These are phyloP conservation scores for Auricularia sp. DNA, from an alignment of 768 basidiomycete species.

Conservation along the genomic window DNA sequence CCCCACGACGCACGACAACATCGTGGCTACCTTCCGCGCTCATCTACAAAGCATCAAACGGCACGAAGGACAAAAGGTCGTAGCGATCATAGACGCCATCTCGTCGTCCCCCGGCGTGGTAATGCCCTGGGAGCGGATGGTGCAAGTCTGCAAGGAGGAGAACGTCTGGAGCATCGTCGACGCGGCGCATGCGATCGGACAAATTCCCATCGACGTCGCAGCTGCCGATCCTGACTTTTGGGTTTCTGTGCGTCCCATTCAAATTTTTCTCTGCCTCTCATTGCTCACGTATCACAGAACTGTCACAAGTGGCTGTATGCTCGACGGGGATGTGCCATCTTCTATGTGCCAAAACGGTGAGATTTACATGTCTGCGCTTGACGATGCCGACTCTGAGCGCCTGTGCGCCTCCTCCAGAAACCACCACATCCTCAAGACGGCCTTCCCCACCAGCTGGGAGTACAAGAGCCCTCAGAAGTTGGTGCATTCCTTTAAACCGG, in stretches of 20 bases:
- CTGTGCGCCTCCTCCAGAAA: conserved; percentile 32
- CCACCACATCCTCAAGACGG: conserved; percentile 49
- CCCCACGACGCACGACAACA: conserved; percentile 45
- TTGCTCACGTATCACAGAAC: conserved; percentile 38
- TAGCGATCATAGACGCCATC: conserved; percentile 65
- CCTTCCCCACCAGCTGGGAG: conserved; percentile 44
- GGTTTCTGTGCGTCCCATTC: conserved; percentile 45
- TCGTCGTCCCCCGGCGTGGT: conserved; percentile 48
- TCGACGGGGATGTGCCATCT: conserved; percentile 56
- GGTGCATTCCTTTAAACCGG: conserved; percentile 31
- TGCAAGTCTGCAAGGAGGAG: conserved; percentile 51
- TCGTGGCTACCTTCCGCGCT: conserved; percentile 40
- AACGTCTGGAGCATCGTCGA: conserved; percentile 64
- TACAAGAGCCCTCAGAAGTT: conserved; percentile 23
- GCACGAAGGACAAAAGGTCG: conserved; percentile 33
- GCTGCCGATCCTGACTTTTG: conserved; percentile 62
- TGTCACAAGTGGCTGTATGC: conserved; percentile 80
- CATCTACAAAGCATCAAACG: conserved; percentile 25
- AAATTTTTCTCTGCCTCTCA: not conserved
- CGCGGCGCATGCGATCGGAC: conserved; percentile 72
- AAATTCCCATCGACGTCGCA: conserved; percentile 48
- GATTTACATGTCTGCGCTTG: not conserved
- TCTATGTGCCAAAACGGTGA: conserved; percentile 67
- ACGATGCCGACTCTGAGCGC: not conserved
- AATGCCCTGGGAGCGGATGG: conserved; percentile 65